Evolutionary conservation across 495 filamentous ascomycete species (phyloP), one percentile per base, ranked within the genome.

Genomic region (Talaromyces thailandensis): DNA sequence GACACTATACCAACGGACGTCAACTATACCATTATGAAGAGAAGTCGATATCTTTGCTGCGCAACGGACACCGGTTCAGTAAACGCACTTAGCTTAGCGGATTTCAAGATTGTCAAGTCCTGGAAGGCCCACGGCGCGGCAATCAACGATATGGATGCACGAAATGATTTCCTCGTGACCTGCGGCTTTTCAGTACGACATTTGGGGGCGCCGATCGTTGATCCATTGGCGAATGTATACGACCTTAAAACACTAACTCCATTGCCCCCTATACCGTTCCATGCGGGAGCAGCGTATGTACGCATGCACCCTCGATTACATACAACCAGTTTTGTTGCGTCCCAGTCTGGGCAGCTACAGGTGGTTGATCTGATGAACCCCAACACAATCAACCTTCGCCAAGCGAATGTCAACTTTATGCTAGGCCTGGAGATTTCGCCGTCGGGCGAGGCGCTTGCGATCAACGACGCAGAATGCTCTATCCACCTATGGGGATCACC

Each of bases 351-450:
- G 0, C 92, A 96, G 72, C 84, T 98, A 63, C 92, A 99, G 66
- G 87, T 96, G 12, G 89, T 96, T 48, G 94, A 99, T 69, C 79
- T 99, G 5, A 91, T 95, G 86, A 97, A 99, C 62, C 89, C 91
- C 0, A 92, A 94, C 68, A 86, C 90, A 12, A 88, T 88, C 68
- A 93, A 88, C 65, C 82, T 97, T n/a, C 84, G 89, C n/a, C 92
- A 96, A 70, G 88, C 88, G 3, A 90, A 90, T 65, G 84, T 91
- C 2, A 84, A 82, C 0, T 88, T 86, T 68, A 85, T 95, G 79
- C 85, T 82, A 32, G 78, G 81, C 0, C 78, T 98, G 62, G 92
- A 97, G 61, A 81, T 99, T 31, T 92, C 95, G 6, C 87, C 91
- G 0, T 96, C 93, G 3, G 95, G 93, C 4, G 92, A 96, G 68